Evolutionary conservation across 495 filamentous ascomycete genomes (phyloP).

Genomic region (Delitschia confertaspora): DNA sequence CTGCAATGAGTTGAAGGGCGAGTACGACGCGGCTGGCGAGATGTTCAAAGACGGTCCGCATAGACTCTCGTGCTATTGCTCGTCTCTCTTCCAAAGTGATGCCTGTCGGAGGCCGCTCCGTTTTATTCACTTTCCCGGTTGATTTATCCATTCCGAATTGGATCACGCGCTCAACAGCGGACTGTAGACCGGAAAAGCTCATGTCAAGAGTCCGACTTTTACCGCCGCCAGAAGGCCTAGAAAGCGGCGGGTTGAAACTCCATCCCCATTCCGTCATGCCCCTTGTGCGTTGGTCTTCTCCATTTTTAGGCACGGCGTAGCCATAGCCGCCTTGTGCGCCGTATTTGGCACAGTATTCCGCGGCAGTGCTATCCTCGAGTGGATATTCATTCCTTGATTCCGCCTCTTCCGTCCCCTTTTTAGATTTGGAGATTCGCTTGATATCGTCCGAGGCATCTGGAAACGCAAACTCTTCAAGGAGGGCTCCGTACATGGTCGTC

Average conservation of each 20-base stretch:
- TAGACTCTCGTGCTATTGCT: slow-evolving; percentile 56
- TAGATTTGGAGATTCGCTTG: not conserved
- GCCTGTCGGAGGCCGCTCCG: slow-evolving; percentile 6
- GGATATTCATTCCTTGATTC: slow-evolving; percentile 6
- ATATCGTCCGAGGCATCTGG: slow-evolving; percentile 31
- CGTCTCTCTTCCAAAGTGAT: slow-evolving; percentile 45
- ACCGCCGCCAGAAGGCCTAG: slow-evolving; percentile 35
- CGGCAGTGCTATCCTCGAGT: slow-evolving; percentile 24
- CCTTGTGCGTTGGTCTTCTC: slow-evolving; percentile 45
- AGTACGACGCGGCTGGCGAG: slow-evolving; percentile 62
- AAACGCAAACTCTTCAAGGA: slow-evolving; percentile 73
- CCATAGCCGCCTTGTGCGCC: slow-evolving; percentile 3
- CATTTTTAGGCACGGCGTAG: slow-evolving; percentile 39
- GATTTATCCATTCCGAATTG: slow-evolving; percentile 29
- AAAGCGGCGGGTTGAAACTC: slow-evolving; percentile 48
- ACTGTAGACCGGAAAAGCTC: slow-evolving; percentile 57
- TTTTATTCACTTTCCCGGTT: slow-evolving; percentile 17
- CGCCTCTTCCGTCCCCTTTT: not conserved
- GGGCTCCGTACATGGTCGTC: slow-evolving; percentile 67
- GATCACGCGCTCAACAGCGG: slow-evolving; percentile 44
- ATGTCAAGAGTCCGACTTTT: slow-evolving; percentile 43
- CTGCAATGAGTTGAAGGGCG: slow-evolving; percentile 44
- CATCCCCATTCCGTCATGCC: slow-evolving; percentile 46
- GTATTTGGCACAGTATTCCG: slow-evolving; percentile 36
- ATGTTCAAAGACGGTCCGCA: slow-evolving; percentile 85